Evolutionary conservation across 768 basidiomycete species (phyloP), one percentile per base, ranked within the genome.

Genomic region (Naganishia randhawae): DNA sequence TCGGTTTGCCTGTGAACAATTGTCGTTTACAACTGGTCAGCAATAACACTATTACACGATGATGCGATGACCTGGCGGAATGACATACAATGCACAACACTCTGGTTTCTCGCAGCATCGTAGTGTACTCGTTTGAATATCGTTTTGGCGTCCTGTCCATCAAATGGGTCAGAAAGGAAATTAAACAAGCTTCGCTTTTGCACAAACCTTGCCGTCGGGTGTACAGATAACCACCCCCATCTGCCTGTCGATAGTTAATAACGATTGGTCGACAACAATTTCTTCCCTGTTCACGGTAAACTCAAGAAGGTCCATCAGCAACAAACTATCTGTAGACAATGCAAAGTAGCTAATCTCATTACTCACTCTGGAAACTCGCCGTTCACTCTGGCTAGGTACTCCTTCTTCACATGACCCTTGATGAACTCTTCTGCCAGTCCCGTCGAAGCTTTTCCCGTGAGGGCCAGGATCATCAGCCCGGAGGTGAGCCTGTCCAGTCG

Each of bases 221-320:
- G 96, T 92, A 17, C 97, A 91, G 62, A 98, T 89, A 69, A 97
- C 97, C 52, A 99, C 80, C 3, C 96, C 96, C 88, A 97, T 93
- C 77, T 97, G 94, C 62, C 93, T 85, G 80, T 99, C 96, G 0
- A 97, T 87, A 0, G 92, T 93, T 67, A 99, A 80, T 8, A 99
- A 81, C 0, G 92, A 91, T 75, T 92, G 83, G 69, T 94, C 91
- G 69, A 92, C 92, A 0, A 84, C 78, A n/a, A 91, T 81, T 75
- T 93, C 89, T 63, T 85, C 88, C 48, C 93, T 94, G 27, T 9
- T 4, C 17, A 48, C 31, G 41, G n/a, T n/a, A n/a, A n/a, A n/a
- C n/a, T n/a, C 27, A 22, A 11, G 37, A 29, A 5, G 37, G 22
- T 48, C n/a, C 45, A 48, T 45, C 57, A 32, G 25, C 29, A 14